Conservation (phyloP, 176 grass and related monocot species). For the Paspalum notatum region DNA sequence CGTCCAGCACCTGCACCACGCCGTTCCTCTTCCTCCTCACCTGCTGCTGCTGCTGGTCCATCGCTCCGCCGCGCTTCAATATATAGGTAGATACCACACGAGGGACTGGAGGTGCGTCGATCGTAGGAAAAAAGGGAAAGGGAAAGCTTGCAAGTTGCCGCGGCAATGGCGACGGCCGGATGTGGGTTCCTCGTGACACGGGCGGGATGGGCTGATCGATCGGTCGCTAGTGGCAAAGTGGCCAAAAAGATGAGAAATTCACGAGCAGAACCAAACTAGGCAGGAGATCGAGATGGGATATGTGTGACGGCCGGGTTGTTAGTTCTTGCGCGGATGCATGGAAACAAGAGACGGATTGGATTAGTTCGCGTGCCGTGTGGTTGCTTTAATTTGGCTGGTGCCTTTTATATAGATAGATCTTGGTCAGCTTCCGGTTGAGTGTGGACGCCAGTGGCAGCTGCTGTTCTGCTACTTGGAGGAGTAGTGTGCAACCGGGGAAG, state of each 20-base stretch:
- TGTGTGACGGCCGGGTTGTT: background rate
- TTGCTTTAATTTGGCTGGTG: background rate
- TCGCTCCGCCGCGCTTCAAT: conserved; percentile 2
- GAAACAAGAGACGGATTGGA: background rate
- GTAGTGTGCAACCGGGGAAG: background rate
- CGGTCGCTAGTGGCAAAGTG: conserved; percentile 15
- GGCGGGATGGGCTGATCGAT: background rate
- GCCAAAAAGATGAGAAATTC: background rate
- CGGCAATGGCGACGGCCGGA: conserved; percentile 34
- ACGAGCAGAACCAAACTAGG: conserved; percentile 4
- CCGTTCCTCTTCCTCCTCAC: conserved; percentile 30
- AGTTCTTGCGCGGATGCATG: background rate
- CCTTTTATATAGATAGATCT: background rate
- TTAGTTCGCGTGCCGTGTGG: background rate
- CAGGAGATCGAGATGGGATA: background rate
- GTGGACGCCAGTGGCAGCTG: background rate
- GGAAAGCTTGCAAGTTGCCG: conserved; percentile 32
- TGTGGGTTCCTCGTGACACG: conserved; percentile 43
- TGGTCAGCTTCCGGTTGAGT: background rate
- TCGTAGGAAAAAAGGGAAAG: background rate
- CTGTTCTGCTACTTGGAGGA: background rate
- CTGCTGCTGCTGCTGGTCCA: conserved; percentile 16
- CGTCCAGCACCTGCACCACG: conserved; percentile 64
- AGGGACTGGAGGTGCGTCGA: background rate
- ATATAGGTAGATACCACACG: background rate